These are phyloP conservation scores for Lasiodiplodia sp. DNA, from an alignment of 2,329 filamentous ascomycete species.

Conservation along the genomic window DNA sequence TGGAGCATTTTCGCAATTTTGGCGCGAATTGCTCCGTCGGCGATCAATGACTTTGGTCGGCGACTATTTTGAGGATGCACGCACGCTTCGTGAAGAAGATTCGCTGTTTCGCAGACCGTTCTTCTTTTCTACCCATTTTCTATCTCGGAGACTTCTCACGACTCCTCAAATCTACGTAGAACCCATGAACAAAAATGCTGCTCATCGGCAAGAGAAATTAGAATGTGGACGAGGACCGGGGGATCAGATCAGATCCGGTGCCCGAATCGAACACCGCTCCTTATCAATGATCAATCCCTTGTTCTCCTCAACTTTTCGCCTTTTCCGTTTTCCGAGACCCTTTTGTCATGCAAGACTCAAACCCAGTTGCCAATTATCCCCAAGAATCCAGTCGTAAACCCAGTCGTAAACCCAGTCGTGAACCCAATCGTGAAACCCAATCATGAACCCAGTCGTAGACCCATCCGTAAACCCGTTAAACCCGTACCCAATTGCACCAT, in stretches of 20 bases:
- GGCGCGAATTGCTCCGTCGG: background rate
- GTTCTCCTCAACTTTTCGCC: too few species aligned
- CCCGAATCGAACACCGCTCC: background rate
- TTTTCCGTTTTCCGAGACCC: background rate
- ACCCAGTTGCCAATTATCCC: background rate
- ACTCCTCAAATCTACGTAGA: background rate
- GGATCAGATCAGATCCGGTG: background rate
- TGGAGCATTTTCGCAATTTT: background rate
- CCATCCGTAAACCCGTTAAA: too few species aligned
- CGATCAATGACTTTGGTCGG: background rate
- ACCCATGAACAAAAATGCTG: background rate
- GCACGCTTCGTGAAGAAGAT: background rate
- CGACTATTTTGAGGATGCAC: background rate
- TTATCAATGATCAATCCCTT: background rate
- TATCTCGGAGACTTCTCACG: background rate
- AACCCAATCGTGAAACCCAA: too few species aligned
- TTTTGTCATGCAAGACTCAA: background rate
- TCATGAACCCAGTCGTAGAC: too few species aligned
- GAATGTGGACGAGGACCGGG: background rate
- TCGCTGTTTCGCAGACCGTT: background rate
- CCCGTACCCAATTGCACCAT: too few species aligned
- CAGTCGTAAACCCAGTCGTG: too few species aligned
- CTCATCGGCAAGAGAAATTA: background rate
- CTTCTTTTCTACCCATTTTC: background rate
- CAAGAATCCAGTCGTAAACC: too few species aligned